Evolutionary conservation across 129 eudicot genomes (phyloP), one percentile per base, ranked within the genome.

Genomic region (Centrapalus pauciflorus): DNA sequence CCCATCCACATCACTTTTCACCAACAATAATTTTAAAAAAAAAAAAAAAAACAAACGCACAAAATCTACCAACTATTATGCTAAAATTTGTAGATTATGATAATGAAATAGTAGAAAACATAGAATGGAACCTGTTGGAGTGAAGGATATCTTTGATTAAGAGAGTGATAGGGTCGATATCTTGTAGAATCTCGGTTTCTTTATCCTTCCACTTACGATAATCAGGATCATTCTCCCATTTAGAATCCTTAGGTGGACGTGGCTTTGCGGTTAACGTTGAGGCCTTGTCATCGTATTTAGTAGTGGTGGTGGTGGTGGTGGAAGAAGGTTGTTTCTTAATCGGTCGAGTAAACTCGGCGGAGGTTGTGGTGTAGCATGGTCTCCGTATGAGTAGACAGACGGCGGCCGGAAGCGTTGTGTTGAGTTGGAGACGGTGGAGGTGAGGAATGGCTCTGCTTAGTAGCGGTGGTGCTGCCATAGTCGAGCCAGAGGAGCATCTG

Each of bases 81-180:
- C n/a, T n/a, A n/a, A n/a, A n/a, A n/a, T n/a, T n/a, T n/a, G n/a
- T n/a, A n/a, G n/a, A n/a, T n/a, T n/a, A n/a, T n/a, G n/a, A n/a
- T n/a, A n/a, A n/a, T n/a, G n/a, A n/a, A 11, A 30, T 24, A 55
- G 54, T 0, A n/a, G 74, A 19, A 37, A 6, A 16, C 5, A 25
- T 26, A 20, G 40, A 24, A 56, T 3, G 19, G 10, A 29, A 94
- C 99, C 95, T 89, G 62, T 75, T 59, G 28, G 99, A 86, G 70
- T 94, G 99, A 34, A 94, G 81, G 52, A 94, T 84, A 24, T 82
- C 78, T 77, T 94, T 94, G 37, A 79, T 76, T 1, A 77, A 82
- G 24, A 51, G 61, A 70, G 65, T 72, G 46, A 84, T 51, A 24
- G 95, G 90, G 71, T 82, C 92, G 27, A 89, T 48, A 32, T 94